Percentiles rank a stretch among this genome's conserved stretches.
These are phyloP conservation scores for Suillus subluteus DNA, from an alignment of 768 basidiomycete genomes.

Conservation along the genomic window DNA sequence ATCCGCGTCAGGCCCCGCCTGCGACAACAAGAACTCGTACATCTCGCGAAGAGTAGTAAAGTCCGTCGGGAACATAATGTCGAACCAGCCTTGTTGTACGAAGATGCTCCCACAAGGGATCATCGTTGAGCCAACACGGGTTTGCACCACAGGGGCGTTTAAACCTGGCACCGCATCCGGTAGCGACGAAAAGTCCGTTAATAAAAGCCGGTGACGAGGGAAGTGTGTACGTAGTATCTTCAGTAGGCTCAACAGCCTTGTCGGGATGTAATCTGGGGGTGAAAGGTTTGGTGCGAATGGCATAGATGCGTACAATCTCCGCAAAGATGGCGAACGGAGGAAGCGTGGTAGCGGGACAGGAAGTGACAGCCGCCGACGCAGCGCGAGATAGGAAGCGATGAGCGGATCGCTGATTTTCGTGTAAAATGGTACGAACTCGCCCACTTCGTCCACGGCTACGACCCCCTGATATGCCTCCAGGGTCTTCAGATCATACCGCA, in stretches of 20 bases:
- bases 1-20: slow-evolving; percentile 34
- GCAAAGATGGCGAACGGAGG: slow-evolving; percentile 55
- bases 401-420: slow-evolving; percentile 85
- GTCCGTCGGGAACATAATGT: slow-evolving; percentile 97
- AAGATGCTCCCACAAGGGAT: slow-evolving; percentile 90
- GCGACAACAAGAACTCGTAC: slow-evolving; percentile 83
- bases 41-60: slow-evolving; percentile 85
- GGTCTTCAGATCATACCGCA: slow-evolving; percentile 85
- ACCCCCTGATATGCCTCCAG: slow-evolving; percentile 83
- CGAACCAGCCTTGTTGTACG: slow-evolving; percentile 95
- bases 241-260: slow-evolving; percentile 84
- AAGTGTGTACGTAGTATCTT: slow-evolving; percentile 81
- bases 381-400: slow-evolving; percentile 73
- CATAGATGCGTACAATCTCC: slow-evolving; percentile 66
- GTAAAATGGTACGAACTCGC: slow-evolving; percentile 86
- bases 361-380: slow-evolving; percentile 63
- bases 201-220: slow-evolving; percentile 90
- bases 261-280: slow-evolving; percentile 88
- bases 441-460: slow-evolving; percentile 75
- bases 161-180: slow-evolving; percentile 75
- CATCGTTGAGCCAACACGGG: slow-evolving; percentile 80
- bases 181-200: slow-evolving; percentile 89
- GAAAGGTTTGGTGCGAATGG: slow-evolving; percentile 94
- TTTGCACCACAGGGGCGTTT: slow-evolving; percentile 94
- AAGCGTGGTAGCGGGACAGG: slow-evolving; percentile 62